Evolutionary conservation across 2,329 filamentous ascomycete species (phyloP), one percentile per base, ranked within the genome.

Genomic region (Ceratocystis papillata): DNA sequence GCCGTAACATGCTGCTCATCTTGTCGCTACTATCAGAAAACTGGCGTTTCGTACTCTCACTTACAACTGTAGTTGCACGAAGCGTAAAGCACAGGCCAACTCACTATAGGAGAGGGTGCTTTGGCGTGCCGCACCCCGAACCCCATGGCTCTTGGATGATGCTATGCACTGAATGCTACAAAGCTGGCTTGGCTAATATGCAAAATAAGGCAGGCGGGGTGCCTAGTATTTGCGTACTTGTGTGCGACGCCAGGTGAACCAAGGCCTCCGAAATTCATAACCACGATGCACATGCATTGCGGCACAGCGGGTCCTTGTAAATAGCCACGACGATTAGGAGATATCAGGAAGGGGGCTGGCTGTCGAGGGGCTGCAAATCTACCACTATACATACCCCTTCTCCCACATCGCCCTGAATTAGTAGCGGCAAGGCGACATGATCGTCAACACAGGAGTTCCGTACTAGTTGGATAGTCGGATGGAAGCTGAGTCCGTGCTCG

Each of bases 41-140:
- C n/a, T 50, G 46, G n/a, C n/a, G 7, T 20, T 50, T 50, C 17
- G 45, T 48, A 17, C n/a, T 22, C 46, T 8, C 6, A 15, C 48
- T 3, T 17, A 57, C 25, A 33, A 17, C 15, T 57, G 53, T 33
- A 57, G 53, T 57, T 57, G 25, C 17, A 57, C 25, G 25, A 57
- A 57, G 53, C 53, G 28, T 57, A 57, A 37, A 57, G 53, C 53
- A 57, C 53, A 57, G 28, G 53, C 53, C 53, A 28, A 28, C 28
- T 28, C 28, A 57, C 17, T 10, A 50, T 17, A 15, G 17, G 15
- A n/a, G 12, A 57, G 2, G 53, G 53, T n/a, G 53, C 53, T 37
- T 57, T 57, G 53, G 53, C 53, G 53, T 15, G 53, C 53, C 53
- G 22, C 25, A 33, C 22, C 22, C 53, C 20, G 48, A 10, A 28